A percentile compares a stretch with the other conserved stretches of the same genome.
Conservation (phyloP, 768 basidiomycete species). For the Collybia nuda region DNA sequence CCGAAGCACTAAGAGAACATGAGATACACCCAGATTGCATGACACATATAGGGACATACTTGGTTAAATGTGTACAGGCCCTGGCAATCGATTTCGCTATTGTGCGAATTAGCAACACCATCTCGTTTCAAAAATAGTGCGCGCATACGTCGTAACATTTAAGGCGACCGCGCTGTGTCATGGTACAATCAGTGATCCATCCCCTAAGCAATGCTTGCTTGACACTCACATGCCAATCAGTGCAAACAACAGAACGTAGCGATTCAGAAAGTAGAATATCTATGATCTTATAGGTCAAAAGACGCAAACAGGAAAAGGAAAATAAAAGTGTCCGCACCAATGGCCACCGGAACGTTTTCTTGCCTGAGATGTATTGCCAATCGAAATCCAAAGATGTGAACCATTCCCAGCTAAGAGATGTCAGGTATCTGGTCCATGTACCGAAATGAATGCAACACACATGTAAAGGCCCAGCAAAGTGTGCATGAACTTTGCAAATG, state of each 20-base stretch:
- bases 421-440: slow-evolving; percentile 5
- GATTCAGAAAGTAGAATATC: slow-evolving; percentile 70
- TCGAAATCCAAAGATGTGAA: slow-evolving; percentile 62
- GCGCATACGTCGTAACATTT: slow-evolving; percentile 51
- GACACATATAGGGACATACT: slow-evolving; percentile 22
- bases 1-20: slow-evolving; percentile 42
- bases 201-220: background rate
- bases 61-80: slow-evolving; percentile 68
- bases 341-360: slow-evolving; percentile 64
- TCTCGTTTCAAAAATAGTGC: background rate
- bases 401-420: slow-evolving; percentile 60
- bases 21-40: background rate
- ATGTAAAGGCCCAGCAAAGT: slow-evolving; percentile 59
- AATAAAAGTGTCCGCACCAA: slow-evolving; percentile 39
- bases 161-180: slow-evolving; percentile 49
- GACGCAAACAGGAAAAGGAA: background rate
- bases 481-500: slow-evolving; percentile 60
- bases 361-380: slow-evolving; percentile 58
- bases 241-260: slow-evolving; percentile 64
- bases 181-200: slow-evolving; percentile 1
- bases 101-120: slow-evolving; percentile 1
- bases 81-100: slow-evolving; percentile 60
- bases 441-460: slow-evolving; percentile 28
- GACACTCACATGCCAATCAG: slow-evolving; percentile 65
- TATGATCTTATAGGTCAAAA: slow-evolving; percentile 19